These are phyloP conservation scores for Cetraspora pellucida DNA, from an alignment of 192 early-diverging fungal species.

Conservation along the genomic window DNA sequence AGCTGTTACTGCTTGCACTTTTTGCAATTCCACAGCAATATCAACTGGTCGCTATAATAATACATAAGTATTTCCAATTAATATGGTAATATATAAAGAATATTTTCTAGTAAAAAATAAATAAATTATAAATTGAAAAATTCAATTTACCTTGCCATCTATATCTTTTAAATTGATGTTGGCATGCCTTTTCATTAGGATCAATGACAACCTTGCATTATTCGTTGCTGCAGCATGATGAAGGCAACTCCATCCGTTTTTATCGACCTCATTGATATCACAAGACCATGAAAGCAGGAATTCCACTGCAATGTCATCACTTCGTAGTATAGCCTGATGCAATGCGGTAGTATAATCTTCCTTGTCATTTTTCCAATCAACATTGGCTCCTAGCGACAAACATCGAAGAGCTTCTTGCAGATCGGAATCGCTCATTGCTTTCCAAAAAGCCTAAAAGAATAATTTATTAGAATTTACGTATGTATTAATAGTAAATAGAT, in stretches of 20 bases:
- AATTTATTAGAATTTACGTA: not conserved
- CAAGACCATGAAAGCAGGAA: constrained; percentile 81
- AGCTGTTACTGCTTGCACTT: constrained; percentile 57
- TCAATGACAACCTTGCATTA: constrained; percentile 66
- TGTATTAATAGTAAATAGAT: not conserved
- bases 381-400: constrained; percentile 73
- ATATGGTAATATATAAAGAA: too few species aligned
- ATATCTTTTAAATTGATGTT: constrained; percentile 72
- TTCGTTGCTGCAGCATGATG: constrained; percentile 78
- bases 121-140: too few species aligned
- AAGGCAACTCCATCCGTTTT: constrained; percentile 67
- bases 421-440: constrained; percentile 60
- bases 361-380: constrained; percentile 66
- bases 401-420: constrained; percentile 59
- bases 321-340: constrained; percentile 63
- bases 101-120: not conserved
- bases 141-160: constrained; percentile 57
- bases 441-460: constrained; percentile 55
- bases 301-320: constrained; percentile 74
- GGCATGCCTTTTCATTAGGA: constrained; percentile 72
- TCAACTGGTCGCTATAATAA: constrained; percentile 52
- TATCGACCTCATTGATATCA: constrained; percentile 66
- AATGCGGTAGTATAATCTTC: constrained; percentile 63
- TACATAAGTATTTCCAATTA: too few species aligned
- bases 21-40: constrained; percentile 55